Base-by-base conservation (phyloP, 352 stramenopile genomes). In the Phytophthora tentaculata region DNA sequence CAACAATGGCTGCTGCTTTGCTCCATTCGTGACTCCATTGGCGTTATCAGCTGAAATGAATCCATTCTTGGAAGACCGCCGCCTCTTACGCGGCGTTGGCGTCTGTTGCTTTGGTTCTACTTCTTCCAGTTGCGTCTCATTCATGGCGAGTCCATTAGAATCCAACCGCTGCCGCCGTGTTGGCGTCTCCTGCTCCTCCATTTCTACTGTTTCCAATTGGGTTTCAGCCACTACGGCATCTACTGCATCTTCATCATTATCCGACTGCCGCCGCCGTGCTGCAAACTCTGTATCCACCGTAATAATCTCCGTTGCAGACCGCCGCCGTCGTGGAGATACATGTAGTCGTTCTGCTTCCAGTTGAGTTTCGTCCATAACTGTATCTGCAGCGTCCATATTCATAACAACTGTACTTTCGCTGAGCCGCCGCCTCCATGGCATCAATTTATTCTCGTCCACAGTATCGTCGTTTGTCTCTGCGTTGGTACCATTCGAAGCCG, bases 161-260 rank as follows among this genome's bases (percentile, higher is more conserved):
- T 43, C 41, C 20, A 53, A 57, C 13, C 23, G 23, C 22, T 47
- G 26, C 39, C 47, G 47, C 49, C 32, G 61, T 61, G n/a, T 17
- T 47, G 61, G 17, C 44, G 32, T 57, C 5, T 51, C 19, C 17
- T 67, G 39, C 16, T 61, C 17, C 22, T 55, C 19, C 7, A 47
- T 24, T 24, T 60, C 51, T n/a, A 62, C 47, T 28, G n/a, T 23
- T 50, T 73, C 60, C 35, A 64, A 23, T 56, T 69, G 53, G 1
- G 47, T 72, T 60, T 68, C 57, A 51, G 43, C 52, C 17, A 68
- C 58, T 5, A 72, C 37, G 16, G n/a, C 23, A 57, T 68, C 61
- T 16, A 45, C 43, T 26, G 7, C 45, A 28, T 24, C 6, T 54
- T 55, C 35, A 35, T 64, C 45, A n/a, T 10, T 14, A 47, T 48